Conservation (phyloP, 2,329 filamentous ascomycete genomes). For the Xylariomycetidae sp. region DNA sequence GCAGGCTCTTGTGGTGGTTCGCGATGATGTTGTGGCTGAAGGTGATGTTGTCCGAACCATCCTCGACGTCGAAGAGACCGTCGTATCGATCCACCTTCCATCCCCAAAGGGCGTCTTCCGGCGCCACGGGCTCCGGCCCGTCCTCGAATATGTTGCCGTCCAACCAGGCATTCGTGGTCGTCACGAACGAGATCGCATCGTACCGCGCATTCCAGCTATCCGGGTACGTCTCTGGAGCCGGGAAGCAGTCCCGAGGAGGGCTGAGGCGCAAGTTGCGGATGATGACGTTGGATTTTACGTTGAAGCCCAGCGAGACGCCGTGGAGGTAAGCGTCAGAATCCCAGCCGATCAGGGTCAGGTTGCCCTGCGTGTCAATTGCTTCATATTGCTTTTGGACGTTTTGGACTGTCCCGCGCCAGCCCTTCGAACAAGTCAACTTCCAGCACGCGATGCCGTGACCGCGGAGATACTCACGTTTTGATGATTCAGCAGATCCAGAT, state of each 20-base stretch:
- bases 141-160: constrained; percentile 16
- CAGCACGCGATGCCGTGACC: neutral
- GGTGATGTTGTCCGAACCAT: constrained; percentile 14
- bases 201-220: constrained; percentile 16
- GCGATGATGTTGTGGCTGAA: constrained; percentile 17
- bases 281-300: constrained; percentile 13
- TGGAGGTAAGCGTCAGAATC: constrained; percentile 11
- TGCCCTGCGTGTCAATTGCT: constrained; percentile 12
- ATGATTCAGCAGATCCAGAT: constrained; percentile 10
- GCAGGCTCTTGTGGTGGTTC: constrained; percentile 17
- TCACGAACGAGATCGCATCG: constrained; percentile 14
- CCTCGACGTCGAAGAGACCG: constrained; percentile 15
- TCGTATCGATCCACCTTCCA: constrained; percentile 16
- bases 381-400: constrained; percentile 16
- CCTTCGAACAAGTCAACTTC: constrained; percentile 5
- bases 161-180: constrained; percentile 11
- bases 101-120: constrained; percentile 12
- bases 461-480: constrained; percentile 11
- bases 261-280: constrained; percentile 13
- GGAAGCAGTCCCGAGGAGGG: constrained; percentile 15
- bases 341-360: constrained; percentile 15
- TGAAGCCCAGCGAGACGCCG: constrained; percentile 14
- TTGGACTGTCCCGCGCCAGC: constrained; percentile 14
- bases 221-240: constrained; percentile 12
- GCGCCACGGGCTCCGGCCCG: constrained; percentile 5